These are phyloP conservation scores for Trametes cubensis DNA, from an alignment of 768 basidiomycete genomes.

Conservation along the genomic window DNA sequence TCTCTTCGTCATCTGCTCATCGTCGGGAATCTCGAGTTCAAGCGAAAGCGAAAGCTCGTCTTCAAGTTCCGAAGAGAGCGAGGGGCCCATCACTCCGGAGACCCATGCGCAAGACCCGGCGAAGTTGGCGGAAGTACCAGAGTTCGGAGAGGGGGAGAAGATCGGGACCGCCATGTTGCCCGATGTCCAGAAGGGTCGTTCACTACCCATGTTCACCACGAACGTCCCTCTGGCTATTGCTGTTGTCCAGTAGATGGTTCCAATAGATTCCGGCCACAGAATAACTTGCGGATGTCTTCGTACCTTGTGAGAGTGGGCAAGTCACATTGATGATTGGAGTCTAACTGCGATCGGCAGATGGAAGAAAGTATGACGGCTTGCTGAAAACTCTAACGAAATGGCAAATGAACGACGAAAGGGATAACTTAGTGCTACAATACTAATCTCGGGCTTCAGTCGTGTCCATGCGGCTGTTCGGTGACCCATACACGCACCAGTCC, in stretches of 20 bases:
- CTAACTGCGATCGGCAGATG: not conserved
- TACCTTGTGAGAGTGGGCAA: too few species aligned
- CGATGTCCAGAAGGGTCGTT: not conserved
- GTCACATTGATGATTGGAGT: too few species aligned
- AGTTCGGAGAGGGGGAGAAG: conserved; percentile 1
- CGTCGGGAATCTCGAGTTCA: not conserved
- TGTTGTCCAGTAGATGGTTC: too few species aligned
- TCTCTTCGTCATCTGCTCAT: conserved; percentile 16
- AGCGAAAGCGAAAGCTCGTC: not conserved
- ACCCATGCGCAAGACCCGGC: conserved; percentile 18
- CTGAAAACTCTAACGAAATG: not conserved
- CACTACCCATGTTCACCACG: not conserved
- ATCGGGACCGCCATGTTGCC: not conserved
- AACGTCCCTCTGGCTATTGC: not conserved
- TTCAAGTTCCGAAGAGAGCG: conserved; percentile 15
- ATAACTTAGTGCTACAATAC: conserved; percentile 26
- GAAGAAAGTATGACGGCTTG: not conserved
- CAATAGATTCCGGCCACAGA: too few species aligned
- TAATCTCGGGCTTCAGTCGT: not conserved
- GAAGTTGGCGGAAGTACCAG: conserved; percentile 15
- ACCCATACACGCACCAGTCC: conserved; percentile 7
- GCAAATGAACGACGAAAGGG: conserved; percentile 9
- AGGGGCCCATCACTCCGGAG: conserved; percentile 26
- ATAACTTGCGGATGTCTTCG: too few species aligned
- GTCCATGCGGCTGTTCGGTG: not conserved